A percentile compares a stretch with the other conserved stretches of the same genome.
Conservation (phyloP, 1,139 yeast genomes). For the Debaryomyces psychrophilus region DNA sequence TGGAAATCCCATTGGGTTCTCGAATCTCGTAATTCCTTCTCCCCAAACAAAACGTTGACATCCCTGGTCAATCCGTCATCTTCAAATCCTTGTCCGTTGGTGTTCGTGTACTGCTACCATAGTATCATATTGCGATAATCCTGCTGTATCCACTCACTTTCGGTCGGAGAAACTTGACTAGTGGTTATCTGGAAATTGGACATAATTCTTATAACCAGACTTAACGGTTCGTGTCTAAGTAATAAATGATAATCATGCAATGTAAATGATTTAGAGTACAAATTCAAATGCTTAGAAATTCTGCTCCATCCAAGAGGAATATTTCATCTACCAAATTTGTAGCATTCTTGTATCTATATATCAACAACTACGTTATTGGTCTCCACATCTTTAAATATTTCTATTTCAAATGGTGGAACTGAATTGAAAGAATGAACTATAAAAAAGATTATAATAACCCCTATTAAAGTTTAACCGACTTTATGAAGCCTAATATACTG, state of each 20-base stretch:
- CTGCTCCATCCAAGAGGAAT: slow-evolving; percentile 10
- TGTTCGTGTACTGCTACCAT: slow-evolving; percentile 12
- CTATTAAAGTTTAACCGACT: neutral
- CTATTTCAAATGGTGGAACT: neutral
- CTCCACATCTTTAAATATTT: slow-evolving; percentile 1
- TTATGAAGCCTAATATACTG: neutral
- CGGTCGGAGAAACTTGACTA: slow-evolving; percentile 8
- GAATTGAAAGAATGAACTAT: neutral
- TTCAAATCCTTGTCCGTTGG: slow-evolving; percentile 1
- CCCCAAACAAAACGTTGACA: slow-evolving; percentile 26
- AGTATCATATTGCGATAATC: slow-evolving; percentile 7
- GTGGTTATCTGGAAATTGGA: slow-evolving; percentile 10
- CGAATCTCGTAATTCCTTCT: slow-evolving; percentile 22
- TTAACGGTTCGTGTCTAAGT: slow-evolving; percentile 1
- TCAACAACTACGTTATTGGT: slow-evolving; percentile 10
- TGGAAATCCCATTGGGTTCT: slow-evolving; percentile 23
- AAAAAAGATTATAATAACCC: neutral
- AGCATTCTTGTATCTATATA: slow-evolving; percentile 12
- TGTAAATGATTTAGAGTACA: slow-evolving; percentile 4
- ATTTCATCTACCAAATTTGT: slow-evolving; percentile 10
- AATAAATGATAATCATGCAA: slow-evolving; percentile 10
- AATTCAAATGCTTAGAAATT: slow-evolving; percentile 9
- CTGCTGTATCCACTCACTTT: slow-evolving; percentile 11
- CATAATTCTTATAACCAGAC: slow-evolving; percentile 9
- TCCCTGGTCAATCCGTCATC: slow-evolving; percentile 17